These are phyloP conservation scores for Sisymbrium altissimum DNA, from an alignment of 345 rosid species.

Conservation along the genomic window DNA sequence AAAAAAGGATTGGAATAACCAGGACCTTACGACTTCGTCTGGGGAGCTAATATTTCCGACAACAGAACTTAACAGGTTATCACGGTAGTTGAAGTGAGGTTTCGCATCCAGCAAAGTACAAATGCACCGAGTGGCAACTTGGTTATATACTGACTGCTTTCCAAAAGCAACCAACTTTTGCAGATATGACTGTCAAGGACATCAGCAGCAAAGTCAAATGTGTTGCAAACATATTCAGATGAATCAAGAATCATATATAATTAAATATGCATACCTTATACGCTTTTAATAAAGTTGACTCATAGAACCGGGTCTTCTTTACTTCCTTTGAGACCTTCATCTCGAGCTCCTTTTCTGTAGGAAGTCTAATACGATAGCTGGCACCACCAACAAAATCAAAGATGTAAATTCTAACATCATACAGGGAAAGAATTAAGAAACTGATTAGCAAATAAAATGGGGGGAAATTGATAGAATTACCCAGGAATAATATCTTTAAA, in stretches of 20 bases:
- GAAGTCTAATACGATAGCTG: conserved; percentile 97
- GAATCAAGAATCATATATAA: not conserved
- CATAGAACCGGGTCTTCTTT: conserved; percentile 80
- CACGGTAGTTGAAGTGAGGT: conserved; percentile 89
- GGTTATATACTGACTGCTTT: conserved; percentile 55
- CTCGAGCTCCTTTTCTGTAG: conserved; percentile 94
- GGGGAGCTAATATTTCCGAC: conserved; percentile 68
- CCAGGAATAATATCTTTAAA: conserved; percentile 94
- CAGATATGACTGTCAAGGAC: conserved; percentile 62
- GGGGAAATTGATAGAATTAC: conserved; percentile 36
- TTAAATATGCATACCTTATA: conserved; percentile 65
- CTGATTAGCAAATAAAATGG: conserved; percentile 2
- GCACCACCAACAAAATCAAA: conserved; percentile 7
- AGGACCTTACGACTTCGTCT: conserved; percentile 79
- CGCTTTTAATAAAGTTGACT: conserved; percentile 68
- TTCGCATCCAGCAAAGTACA: conserved; percentile 77
- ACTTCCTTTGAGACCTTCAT: conserved; percentile 97
- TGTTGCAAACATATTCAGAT: not conserved
- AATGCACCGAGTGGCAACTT: conserved; percentile 66
- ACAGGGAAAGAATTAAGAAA: not conserved
- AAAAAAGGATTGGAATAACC: conserved; percentile 4
- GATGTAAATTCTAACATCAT: not conserved
- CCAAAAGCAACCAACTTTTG: conserved; percentile 59
- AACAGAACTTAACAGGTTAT: conserved; percentile 65
- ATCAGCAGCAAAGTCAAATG: conserved; percentile 5